Base-by-base conservation (phyloP, 1,139 yeast species). In the Suhomyces kunorum region DNA sequence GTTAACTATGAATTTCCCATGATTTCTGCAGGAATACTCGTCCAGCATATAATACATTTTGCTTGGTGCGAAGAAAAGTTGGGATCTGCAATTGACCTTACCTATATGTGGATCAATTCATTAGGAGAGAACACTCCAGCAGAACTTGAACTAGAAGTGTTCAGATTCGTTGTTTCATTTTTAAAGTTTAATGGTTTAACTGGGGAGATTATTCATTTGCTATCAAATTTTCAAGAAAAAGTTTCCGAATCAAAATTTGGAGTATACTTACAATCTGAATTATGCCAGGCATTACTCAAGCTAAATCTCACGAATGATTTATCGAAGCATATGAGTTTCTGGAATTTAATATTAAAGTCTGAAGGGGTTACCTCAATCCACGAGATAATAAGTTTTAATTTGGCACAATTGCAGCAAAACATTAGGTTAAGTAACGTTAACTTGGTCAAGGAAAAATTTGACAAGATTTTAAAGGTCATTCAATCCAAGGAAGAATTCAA, bases 141-240 rank as follows among this genome's bases (percentile, higher is more conserved):
- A 37, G 29, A 32, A 19, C 8, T 16, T 44, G 79, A 76, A 44
- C 25, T 46, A 6, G 57, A 57, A 3, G 66, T 75, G 29, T 38
- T 72, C 5, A 54, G 50, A 24, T 48, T 49, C 9, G 40, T 74
- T 11, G 45, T 71, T 3, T 51, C 51, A 5, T 75, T 66, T 48
- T 55, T 76, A 44, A 59, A 56, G 33, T 70, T 63, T 38, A 66
- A 68, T 46, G 63, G 65, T 12, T 58, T 67, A 29, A 56, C 65
- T 36, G 67, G 65, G 15, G 41, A 58, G 6, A 34, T 61, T 4
- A 45, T 60, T 8, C 40, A 48, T 3, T 40, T 71, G 3, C 47
- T 62, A n/a, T 43, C 45, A 17, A 27, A 32, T 8, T 31, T 32
- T 22, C 28, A 34, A 24, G 18, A 22, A 8, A 16, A 16, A 15